These are phyloP conservation scores for Exidia glandulosa DNA, from an alignment of 768 basidiomycete genomes.

Conservation along the genomic window DNA sequence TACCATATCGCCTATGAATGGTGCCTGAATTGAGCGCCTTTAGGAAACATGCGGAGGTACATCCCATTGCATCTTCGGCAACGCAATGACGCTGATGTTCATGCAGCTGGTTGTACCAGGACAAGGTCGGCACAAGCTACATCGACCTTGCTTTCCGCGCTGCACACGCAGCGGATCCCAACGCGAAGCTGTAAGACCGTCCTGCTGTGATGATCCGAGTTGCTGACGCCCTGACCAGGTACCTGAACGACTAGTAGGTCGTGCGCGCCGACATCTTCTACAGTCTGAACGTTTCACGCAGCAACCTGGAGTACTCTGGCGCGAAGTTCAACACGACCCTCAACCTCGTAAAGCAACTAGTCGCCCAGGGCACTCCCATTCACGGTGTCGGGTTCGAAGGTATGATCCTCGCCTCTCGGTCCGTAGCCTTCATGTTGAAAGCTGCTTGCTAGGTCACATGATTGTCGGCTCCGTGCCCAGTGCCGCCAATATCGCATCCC, in stretches of 20 bases:
- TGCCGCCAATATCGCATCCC: slow-evolving; percentile 27
- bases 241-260: slow-evolving; percentile 25
- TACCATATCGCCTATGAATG: not conserved
- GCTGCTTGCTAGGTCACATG: slow-evolving; percentile 23
- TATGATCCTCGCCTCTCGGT: not conserved
- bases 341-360: slow-evolving; percentile 38
- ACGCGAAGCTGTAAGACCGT: slow-evolving; percentile 31
- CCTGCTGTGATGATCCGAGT: slow-evolving; percentile 7
- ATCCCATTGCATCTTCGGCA: not conserved
- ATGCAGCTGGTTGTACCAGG: slow-evolving; percentile 41
- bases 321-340: slow-evolving; percentile 48
- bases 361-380: slow-evolving; percentile 37
- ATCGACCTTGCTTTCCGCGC: slow-evolving; percentile 39
- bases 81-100: slow-evolving; percentile 25
- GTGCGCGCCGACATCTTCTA: slow-evolving; percentile 12
- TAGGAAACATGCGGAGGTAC: not conserved
- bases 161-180: slow-evolving; percentile 43
- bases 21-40: too few relatives aligned
- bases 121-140: slow-evolving; percentile 34
- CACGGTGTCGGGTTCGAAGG: slow-evolving; percentile 52
- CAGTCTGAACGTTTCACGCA: not conserved
- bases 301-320: slow-evolving; percentile 9
- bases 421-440: not conserved
- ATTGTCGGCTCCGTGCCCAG: slow-evolving; percentile 39
- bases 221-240: too few relatives aligned